Evolutionary conservation across 495 filamentous ascomycete species (phyloP), one percentile per base, ranked within the genome.

Genomic region (Penicillium fimorum): DNA sequence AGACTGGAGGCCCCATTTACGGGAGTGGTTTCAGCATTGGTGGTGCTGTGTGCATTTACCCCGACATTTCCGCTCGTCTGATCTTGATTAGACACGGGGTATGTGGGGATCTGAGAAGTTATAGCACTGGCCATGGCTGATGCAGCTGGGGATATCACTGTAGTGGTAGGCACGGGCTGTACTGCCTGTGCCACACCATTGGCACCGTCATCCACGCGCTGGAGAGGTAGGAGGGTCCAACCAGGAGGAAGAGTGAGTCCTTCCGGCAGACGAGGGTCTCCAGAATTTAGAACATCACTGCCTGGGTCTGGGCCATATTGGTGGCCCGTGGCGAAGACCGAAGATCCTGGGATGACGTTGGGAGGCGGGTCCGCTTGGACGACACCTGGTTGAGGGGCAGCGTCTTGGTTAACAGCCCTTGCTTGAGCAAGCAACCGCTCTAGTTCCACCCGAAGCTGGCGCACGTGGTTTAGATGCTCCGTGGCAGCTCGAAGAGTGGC

Each of bases 171-270:
- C 1, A 45, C 58, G 13, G 63, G 49, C 7, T 18, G 55, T 8
- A 55, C 20, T 7, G 54, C 45, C 2, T 57, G 51, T 10, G 49
- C 15, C 15, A 45, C 53, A 41, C 30, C 37, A 3, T 37, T 62
- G 5, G 49, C 20, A 6, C 59, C 50, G 13, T 46, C 57, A 11
- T 57, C 76, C 17, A 83, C 52, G 15, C 86, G 76, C 38, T 87
- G 80, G 11, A 91, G 76, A 50, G 88, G 88, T 32, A 88, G 71
- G 27, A 95, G 67, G 22, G 83, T 85, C 90, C 90, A 95, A 7
- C 90, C 90, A 40, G 80, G 76, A 2, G 90, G 90, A 29, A 95
- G 82, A 12, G 72, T 81, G 13, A 93, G 75, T 9, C 90, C 89
- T 38, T 85, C 81, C 3, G 90, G 90, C 18, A 93, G 74, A 41